These are phyloP conservation scores for Lactarius vividus DNA, from an alignment of 768 basidiomycete species.

Conservation along the genomic window DNA sequence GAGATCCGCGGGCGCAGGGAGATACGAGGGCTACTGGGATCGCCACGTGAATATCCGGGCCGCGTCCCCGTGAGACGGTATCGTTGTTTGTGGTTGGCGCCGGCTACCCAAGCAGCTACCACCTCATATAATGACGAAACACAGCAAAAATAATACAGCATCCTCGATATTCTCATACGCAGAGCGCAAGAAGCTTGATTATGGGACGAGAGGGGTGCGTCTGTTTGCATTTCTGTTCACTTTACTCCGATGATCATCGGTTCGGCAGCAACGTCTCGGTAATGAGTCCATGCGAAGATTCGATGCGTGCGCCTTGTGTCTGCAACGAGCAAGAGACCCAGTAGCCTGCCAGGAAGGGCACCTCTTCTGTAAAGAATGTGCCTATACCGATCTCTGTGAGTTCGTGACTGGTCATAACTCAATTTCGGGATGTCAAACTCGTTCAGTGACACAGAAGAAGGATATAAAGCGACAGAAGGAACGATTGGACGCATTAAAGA, in stretches of 20 bases:
- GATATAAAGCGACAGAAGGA: slow-evolving; percentile 91
- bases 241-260: slow-evolving; percentile 3
- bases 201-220: slow-evolving; percentile 75
- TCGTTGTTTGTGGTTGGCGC: background rate
- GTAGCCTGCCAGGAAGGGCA: slow-evolving; percentile 84
- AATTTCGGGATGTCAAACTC: slow-evolving; percentile 8
- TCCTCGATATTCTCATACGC: slow-evolving; percentile 89
- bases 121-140: slow-evolving; percentile 66
- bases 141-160: slow-evolving; percentile 88
- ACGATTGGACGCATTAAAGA: slow-evolving; percentile 67
- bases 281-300: slow-evolving; percentile 92
- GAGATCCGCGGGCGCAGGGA: no score
- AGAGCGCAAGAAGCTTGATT: slow-evolving; percentile 81
- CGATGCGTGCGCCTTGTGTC: slow-evolving; percentile 87
- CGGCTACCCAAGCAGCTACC: background rate
- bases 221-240: background rate
- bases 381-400: slow-evolving; percentile 79
- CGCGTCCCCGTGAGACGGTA: background rate
- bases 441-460: slow-evolving; percentile 79
- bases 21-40: background rate
- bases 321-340: slow-evolving; percentile 80
- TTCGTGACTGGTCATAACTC: slow-evolving; percentile 11
- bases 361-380: slow-evolving; percentile 95
- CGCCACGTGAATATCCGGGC: background rate
- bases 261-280: slow-evolving; percentile 68